phyloP scores from a whole-genome alignment of 208 protist species.

The Acanthamoeba triangularis region DNA sequence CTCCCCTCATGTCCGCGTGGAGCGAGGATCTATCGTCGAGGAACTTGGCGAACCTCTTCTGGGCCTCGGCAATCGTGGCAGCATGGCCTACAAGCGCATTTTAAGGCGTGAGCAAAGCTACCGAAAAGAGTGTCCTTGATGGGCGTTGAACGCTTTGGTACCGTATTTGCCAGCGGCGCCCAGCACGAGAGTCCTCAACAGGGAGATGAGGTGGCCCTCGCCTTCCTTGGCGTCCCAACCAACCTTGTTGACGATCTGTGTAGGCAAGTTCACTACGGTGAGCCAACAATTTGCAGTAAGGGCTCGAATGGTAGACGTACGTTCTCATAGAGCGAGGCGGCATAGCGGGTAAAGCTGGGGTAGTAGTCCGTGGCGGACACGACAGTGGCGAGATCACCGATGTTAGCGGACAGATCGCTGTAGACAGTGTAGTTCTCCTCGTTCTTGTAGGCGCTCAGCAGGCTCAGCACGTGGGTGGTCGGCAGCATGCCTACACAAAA shows the following conservation, averaged over 20 bases:
- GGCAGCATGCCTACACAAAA: constrained; percentile 43
- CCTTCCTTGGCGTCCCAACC: constrained; percentile 59
- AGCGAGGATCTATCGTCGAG: constrained; percentile 66
- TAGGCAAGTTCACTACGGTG: not conserved
- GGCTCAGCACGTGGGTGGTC: constrained; percentile 56
- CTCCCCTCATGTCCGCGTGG: constrained; percentile 71
- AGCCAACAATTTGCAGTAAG: not conserved
- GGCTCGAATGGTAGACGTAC: not conserved
- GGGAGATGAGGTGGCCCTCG: constrained; percentile 48
- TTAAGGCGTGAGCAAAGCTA: not conserved
- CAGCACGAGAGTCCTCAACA: constrained; percentile 45
- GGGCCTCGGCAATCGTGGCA: constrained; percentile 48
- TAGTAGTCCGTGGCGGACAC: constrained; percentile 61
- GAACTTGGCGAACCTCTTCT: constrained; percentile 52
- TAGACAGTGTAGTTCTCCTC: constrained; percentile 76
- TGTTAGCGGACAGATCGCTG: constrained; percentile 55
- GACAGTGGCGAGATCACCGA: constrained; percentile 30
- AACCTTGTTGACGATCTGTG: constrained; percentile 43
- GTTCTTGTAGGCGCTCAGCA: constrained; percentile 69
- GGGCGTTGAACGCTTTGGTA: not conserved
- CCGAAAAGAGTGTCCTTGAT: not conserved
- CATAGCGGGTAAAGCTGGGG: not conserved
- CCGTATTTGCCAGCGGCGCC: constrained; percentile 67
- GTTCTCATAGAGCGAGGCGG: constrained; percentile 26
- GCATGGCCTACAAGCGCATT: not conserved